These are phyloP conservation scores for Inonotus obliquus DNA, from an alignment of 1,284 basidiomycete species.

Conservation along the genomic window DNA sequence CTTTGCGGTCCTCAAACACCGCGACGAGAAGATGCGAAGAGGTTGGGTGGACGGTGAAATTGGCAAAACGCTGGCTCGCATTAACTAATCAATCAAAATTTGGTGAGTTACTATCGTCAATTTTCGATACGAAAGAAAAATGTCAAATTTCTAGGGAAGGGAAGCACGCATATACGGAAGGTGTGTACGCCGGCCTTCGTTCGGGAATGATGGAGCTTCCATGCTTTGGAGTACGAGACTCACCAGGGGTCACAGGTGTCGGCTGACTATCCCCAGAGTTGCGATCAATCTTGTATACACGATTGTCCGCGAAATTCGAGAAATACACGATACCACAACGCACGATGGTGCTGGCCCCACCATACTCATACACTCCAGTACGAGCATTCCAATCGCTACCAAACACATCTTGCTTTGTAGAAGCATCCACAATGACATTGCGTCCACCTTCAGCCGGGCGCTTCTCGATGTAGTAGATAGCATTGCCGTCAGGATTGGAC, in stretches of 20 bases:
- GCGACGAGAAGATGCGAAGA: conserved; percentile 8
- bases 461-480: conserved; percentile 57
- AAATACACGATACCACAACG: conserved; percentile 49
- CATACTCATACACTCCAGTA: conserved; percentile 56
- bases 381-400: conserved; percentile 51
- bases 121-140: not conserved
- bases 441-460: conserved; percentile 59
- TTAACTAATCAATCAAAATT: conserved; percentile 32
- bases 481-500: conserved; percentile 6
- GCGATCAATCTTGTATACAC: conserved; percentile 39
- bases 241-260: conserved; percentile 58
- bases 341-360: conserved; percentile 50
- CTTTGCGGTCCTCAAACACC: conserved; percentile 65
- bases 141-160: not conserved
- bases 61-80: conserved; percentile 52
- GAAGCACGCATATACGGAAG: not conserved
- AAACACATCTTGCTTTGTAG: conserved; percentile 43
- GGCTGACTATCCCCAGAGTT: conserved; percentile 34
- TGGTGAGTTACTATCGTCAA: not conserved
- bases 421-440: conserved; percentile 49
- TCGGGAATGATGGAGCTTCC: not conserved
- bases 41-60: conserved; percentile 43
- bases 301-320: conserved; percentile 46
- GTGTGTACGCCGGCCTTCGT: not conserved
- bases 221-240: conserved; percentile 13